phyloP scores from a whole-genome alignment of 306 rosid genomes.

The apple (Malus domestica) region DNA sequence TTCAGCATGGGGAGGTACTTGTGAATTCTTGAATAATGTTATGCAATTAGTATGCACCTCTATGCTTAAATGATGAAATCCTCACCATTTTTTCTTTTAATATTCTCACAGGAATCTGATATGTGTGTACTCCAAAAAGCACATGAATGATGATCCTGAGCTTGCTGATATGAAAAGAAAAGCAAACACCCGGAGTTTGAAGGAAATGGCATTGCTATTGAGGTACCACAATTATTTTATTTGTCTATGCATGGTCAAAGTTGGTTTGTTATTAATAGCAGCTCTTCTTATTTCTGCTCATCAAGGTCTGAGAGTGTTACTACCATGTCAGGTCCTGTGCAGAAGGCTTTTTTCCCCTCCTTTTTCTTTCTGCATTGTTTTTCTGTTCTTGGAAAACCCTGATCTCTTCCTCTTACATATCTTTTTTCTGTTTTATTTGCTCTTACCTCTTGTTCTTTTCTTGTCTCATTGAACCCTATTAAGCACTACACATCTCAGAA shows the following conservation, averaged over 20 bases:
- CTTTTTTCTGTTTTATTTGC: not conserved
- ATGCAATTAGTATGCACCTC: not conserved
- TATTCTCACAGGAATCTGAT: constrained; percentile 66
- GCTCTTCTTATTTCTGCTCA: not conserved
- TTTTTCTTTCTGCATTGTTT: not conserved
- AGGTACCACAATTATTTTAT: constrained; percentile 45
- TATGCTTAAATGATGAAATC: not conserved
- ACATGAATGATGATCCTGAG: constrained; percentile 82
- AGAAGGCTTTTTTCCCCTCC: not conserved
- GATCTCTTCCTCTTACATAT: not conserved
- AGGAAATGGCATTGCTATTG: constrained; percentile 89
- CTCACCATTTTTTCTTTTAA: not conserved
- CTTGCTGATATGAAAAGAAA: constrained; percentile 79
- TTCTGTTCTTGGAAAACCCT: not conserved
- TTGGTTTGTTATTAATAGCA: not conserved
- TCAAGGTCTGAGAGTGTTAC: not conserved
- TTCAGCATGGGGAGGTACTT: constrained; percentile 95
- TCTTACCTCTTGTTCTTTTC: not conserved
- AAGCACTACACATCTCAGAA: not conserved
- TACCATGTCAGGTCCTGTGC: not conserved
- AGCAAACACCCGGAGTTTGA: constrained; percentile 80
- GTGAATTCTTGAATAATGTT: constrained; percentile 17
- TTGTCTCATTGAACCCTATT: not conserved
- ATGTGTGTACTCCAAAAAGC: constrained; percentile 97
- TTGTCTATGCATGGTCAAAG: constrained; percentile 7